Conservation (phyloP, 768 basidiomycete genomes). For the Mycena vitilis region DNA sequence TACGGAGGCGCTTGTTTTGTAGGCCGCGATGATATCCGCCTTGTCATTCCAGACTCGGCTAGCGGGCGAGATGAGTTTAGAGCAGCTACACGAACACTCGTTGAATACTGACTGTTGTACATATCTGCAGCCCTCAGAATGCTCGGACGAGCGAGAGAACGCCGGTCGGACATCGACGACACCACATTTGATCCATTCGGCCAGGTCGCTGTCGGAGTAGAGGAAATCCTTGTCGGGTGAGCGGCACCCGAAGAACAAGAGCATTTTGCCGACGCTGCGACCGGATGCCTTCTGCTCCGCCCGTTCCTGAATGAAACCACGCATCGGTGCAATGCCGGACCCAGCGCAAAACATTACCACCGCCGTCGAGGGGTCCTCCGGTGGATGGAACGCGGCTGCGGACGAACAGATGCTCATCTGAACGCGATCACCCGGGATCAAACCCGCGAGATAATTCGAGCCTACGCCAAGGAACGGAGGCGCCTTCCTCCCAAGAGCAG, state of each 20-base stretch:
- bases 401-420: slow-evolving; percentile 57
- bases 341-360: slow-evolving; percentile 61
- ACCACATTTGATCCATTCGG: slow-evolving; percentile 54
- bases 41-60: slow-evolving; percentile 58
- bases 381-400: slow-evolving; percentile 55
- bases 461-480: slow-evolving; percentile 58
- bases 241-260: slow-evolving; percentile 63
- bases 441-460: slow-evolving; percentile 56
- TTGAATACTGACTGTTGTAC: slow-evolving; percentile 50
- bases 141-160: slow-evolving; percentile 48
- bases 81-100: not conserved
- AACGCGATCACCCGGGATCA: slow-evolving; percentile 54
- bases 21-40: slow-evolving; percentile 47
- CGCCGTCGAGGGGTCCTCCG: slow-evolving; percentile 49
- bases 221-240: slow-evolving; percentile 55
- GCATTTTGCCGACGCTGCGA: slow-evolving; percentile 51
- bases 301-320: slow-evolving; percentile 64
- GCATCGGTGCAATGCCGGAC: slow-evolving; percentile 61
- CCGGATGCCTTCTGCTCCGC: slow-evolving; percentile 57
- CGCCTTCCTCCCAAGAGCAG: slow-evolving; percentile 44
- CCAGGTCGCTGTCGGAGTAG: slow-evolving; percentile 55
- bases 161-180: slow-evolving; percentile 59
- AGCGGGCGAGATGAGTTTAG: not conserved
- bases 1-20: slow-evolving; percentile 50
- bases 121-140: slow-evolving; percentile 49